Conservation (phyloP, 2,329 filamentous ascomycete genomes). For the Rutstroemia sp. region DNA sequence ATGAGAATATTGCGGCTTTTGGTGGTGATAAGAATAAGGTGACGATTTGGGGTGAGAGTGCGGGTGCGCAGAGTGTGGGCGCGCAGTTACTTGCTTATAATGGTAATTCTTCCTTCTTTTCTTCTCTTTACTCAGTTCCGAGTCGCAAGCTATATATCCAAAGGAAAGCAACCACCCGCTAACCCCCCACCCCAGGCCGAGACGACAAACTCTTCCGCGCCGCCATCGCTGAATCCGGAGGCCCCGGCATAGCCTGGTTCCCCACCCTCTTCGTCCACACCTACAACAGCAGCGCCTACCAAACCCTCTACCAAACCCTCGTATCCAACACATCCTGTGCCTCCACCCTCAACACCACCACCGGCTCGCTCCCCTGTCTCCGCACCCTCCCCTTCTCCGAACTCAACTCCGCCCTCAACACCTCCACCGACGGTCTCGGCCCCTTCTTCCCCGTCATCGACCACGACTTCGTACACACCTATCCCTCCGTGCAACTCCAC, state of each 20-base stretch:
- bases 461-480: slow-evolving; percentile 35
- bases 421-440: slow-evolving; percentile 30
- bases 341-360: slow-evolving; percentile 28
- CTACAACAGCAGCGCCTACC: slow-evolving; percentile 15
- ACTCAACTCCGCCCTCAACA: slow-evolving; percentile 25
- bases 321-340: slow-evolving; percentile 27
- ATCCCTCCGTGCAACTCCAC: slow-evolving; percentile 45
- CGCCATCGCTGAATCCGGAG: slow-evolving; percentile 40
- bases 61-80: slow-evolving; percentile 23
- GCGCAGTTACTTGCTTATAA: slow-evolving; percentile 38
- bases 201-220: slow-evolving; percentile 46
- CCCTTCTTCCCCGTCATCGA: slow-evolving; percentile 30
- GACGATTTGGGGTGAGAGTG: slow-evolving; percentile 38
- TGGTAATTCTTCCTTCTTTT: slow-evolving; percentile 7
- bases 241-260: slow-evolving; percentile 18
- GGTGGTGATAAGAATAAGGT: slow-evolving; percentile 39
- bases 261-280: background rate
- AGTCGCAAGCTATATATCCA: background rate
- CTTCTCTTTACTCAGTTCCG: background rate
- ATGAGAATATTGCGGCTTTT: slow-evolving; percentile 36
- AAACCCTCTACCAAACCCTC: slow-evolving; percentile 30
- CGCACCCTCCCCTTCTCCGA: slow-evolving; percentile 22
- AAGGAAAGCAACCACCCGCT: background rate
- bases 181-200: slow-evolving; percentile 30
- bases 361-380: slow-evolving; percentile 23